Base-by-base conservation (phyloP, 2,329 filamentous ascomycete species). In the Apiospora marii region DNA sequence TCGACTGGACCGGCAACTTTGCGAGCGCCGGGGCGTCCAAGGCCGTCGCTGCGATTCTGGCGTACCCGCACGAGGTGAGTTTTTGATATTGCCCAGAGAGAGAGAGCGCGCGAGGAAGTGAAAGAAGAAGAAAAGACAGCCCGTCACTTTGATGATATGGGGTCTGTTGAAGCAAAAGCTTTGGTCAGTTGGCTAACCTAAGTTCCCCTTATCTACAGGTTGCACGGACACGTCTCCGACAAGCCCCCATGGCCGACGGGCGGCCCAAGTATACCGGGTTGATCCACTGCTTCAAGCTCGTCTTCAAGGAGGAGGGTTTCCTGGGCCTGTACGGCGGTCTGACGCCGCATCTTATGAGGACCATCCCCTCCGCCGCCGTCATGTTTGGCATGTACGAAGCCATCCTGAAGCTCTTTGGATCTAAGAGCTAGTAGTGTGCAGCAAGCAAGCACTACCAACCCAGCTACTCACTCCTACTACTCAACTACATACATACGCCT, bases 331-430 rank as follows among this genome's bases (percentile, higher is more conserved):
- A 98, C 80, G 95, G 96, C 72, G 95, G 95, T 24, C 87, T 98
- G 79, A 97, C 95, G 19, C 95, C 96, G 67, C 96, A 98, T 81
- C 90, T 98, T 78, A 90, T 98, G 83, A 89, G 95, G 74, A 95
- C 95, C 8, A 95, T 98, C 7, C 96, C 96, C 1, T 96, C 93
- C 77, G 95, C 96, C 10, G 95, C 94, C 76, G 97, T 98, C 82
- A 98, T 97, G 93, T 98, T 98, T 82, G 95, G 94, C 83, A 96
- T 96, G 86, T 98, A 91, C 79, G 89, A 91, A 79, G 87, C 85
- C 71, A 90, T 90, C 61, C 82, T 90, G 24, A 80, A 79, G 67
- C 69, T 81, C 2, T 76, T 81, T 19, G 78, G 76, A 68, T 73
- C 77, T 13, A 80, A 79, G 78, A 80, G 77, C 73, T 81, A 76